phyloP scores from a whole-genome alignment of 2,329 filamentous ascomycete species.

The Coniella vitis region DNA sequence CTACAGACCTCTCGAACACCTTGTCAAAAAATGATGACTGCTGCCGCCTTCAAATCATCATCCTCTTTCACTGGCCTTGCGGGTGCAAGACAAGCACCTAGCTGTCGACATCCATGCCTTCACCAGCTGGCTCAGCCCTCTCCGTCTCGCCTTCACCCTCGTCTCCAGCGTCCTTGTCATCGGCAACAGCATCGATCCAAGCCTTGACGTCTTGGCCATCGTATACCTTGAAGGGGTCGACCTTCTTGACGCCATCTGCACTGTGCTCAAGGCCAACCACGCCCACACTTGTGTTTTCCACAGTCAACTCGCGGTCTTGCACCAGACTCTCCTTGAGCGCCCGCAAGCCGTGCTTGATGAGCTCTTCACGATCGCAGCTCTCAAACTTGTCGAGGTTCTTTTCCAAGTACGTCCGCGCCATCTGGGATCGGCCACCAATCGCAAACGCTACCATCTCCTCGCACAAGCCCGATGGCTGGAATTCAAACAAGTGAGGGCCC shows the following conservation, averaged over 20 bases:
- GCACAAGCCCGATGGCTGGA: slow-evolving; percentile 92
- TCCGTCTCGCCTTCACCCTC: slow-evolving; percentile 28
- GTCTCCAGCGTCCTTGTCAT: slow-evolving; percentile 44
- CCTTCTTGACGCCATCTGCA: slow-evolving; percentile 43
- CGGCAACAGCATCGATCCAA: slow-evolving; percentile 70
- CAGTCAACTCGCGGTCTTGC: slow-evolving; percentile 94
- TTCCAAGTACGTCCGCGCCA: slow-evolving; percentile 96
- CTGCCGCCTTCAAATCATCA: background rate
- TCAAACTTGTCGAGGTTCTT: slow-evolving; percentile 80
- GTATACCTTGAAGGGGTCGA: slow-evolving; percentile 83
- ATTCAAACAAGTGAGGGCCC: slow-evolving; percentile 95
- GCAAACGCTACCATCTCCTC: slow-evolving; percentile 96
- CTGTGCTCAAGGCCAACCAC: slow-evolving; percentile 60
- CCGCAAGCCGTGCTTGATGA: slow-evolving; percentile 83
- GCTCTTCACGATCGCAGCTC: slow-evolving; percentile 69
- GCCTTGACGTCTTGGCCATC: slow-evolving; percentile 82
- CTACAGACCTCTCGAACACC: background rate
- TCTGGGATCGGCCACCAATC: slow-evolving; percentile 92
- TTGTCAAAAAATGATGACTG: background rate
- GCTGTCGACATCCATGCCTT: slow-evolving; percentile 40
- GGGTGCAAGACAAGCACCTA: slow-evolving; percentile 11
- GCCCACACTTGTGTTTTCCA: slow-evolving; percentile 92
- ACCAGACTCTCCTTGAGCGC: slow-evolving; percentile 92
- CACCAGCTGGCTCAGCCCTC: slow-evolving; percentile 18
- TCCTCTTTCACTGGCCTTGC: too few species aligned